A percentile compares a stretch with the other conserved stretches of the same genome.
Evolutionary conservation across 192 early-diverging fungal genomes (phyloP).

Genomic region (Pilobolus umbonatus): DNA sequence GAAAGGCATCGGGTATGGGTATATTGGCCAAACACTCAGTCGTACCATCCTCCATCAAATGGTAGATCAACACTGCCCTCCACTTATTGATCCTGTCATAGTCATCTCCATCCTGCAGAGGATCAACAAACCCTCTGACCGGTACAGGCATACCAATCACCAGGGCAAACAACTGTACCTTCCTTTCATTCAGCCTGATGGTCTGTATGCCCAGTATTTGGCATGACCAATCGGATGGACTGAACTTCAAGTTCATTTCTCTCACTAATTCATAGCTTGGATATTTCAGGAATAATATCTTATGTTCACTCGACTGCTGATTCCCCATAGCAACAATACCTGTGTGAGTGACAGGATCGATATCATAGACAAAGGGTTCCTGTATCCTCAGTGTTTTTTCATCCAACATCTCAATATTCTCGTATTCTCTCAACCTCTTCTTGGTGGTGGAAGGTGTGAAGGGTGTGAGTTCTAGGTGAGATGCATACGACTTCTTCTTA

Average conservation of each 20-base stretch:
- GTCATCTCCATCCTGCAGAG: constrained; percentile 10
- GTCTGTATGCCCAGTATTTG: constrained; percentile 25
- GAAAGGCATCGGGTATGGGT: constrained; percentile 13
- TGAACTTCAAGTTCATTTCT: constrained; percentile 16
- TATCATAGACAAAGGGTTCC: constrained; percentile 24
- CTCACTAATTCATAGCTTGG: constrained; percentile 16
- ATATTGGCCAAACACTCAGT: constrained; percentile 22
- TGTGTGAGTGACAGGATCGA: constrained; percentile 16
- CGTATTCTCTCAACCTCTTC: not conserved
- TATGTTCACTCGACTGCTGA: constrained; percentile 10
- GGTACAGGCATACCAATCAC: constrained; percentile 9
- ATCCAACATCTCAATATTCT: too few species aligned
- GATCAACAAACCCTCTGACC: not conserved
- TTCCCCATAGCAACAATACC: constrained; percentile 19
- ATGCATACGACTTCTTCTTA: constrained; percentile 11
- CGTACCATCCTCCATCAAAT: constrained; percentile 24
- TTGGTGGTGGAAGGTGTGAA: constrained; percentile 1
- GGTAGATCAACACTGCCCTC: constrained; percentile 30
- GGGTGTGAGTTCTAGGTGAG: constrained; percentile 1
- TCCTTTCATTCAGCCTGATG: constrained; percentile 1
- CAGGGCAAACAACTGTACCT: constrained; percentile 16
- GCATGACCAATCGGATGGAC: constrained; percentile 17
- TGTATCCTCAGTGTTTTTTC: constrained; percentile 12
- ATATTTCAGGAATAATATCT: constrained; percentile 21
- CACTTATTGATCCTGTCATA: constrained; percentile 11